phyloP scores from a whole-genome alignment of 106 monocot species.

The Triglochin maritima region DNA sequence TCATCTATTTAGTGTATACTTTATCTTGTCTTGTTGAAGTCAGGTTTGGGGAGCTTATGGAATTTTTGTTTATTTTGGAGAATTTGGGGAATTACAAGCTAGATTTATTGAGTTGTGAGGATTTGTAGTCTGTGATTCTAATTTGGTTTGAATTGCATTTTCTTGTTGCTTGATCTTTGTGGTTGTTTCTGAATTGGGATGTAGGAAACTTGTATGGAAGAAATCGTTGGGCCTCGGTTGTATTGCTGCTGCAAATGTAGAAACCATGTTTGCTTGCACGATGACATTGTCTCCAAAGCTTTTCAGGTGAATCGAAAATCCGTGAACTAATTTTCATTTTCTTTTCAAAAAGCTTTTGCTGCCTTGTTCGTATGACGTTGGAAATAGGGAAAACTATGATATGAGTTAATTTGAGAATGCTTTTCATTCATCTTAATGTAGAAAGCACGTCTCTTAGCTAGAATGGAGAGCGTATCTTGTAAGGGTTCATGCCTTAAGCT shows the following conservation, averaged over 20 bases:
- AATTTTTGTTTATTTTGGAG: too few relatives aligned
- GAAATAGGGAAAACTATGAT: too few relatives aligned
- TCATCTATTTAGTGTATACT: too few relatives aligned
- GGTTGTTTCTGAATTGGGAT: not conserved
- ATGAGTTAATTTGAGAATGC: too few relatives aligned
- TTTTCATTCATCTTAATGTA: too few relatives aligned
- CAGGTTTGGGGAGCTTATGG: too few relatives aligned
- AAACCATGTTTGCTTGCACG: conserved; percentile 74
- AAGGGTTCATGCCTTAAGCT: too few relatives aligned
- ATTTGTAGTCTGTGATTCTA: not conserved
- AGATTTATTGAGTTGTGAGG: not conserved
- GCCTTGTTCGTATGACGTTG: not conserved
- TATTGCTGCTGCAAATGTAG: conserved; percentile 88
- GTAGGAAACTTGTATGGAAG: conserved; percentile 27
- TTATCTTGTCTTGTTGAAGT: too few relatives aligned
- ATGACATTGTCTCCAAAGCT: conserved; percentile 80
- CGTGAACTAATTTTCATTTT: too few relatives aligned
- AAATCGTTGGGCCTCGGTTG: conserved; percentile 47
- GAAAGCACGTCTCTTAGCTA: too few relatives aligned
- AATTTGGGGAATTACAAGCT: not conserved
- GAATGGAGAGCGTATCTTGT: too few relatives aligned
- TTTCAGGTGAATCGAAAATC: conserved; percentile 46
- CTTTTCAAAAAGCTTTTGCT: not conserved
- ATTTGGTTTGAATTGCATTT: not conserved
- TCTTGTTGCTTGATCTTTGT: not conserved